Conservation (phyloP, 768 basidiomycete species). For the Termitomyces sp. region DNA sequence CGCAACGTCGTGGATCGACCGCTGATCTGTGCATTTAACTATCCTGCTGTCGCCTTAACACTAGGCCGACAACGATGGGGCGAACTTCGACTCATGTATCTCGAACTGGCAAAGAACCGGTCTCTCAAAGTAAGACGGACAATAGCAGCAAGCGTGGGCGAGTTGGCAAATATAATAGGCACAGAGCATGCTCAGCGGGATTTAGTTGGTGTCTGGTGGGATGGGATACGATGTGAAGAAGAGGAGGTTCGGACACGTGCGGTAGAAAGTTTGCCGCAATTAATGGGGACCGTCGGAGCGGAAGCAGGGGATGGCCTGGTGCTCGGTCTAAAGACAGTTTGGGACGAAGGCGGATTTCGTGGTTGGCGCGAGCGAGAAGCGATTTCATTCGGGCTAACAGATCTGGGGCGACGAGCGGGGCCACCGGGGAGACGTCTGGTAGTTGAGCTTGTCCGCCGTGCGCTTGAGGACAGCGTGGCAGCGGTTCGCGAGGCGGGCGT, state of each 20-base stretch:
- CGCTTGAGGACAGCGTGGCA: constrained; percentile 75
- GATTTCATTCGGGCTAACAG: constrained; percentile 52
- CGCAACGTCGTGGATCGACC: constrained; percentile 67
- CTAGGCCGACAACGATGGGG: constrained; percentile 74
- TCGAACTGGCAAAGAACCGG: constrained; percentile 54
- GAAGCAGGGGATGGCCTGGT: constrained; percentile 43
- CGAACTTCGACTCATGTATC: constrained; percentile 65
- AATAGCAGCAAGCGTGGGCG: constrained; percentile 84
- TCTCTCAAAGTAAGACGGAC: constrained; percentile 67
- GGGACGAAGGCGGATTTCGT: constrained; percentile 53
- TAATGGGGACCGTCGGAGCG: constrained; percentile 49
- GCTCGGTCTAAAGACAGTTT: constrained; percentile 41
- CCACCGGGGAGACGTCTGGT: constrained; percentile 40
- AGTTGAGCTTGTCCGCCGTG: constrained; percentile 50
- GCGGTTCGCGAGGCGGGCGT: constrained; percentile 75
- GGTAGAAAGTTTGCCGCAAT: constrained; percentile 56
- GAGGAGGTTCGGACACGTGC: constrained; percentile 74
- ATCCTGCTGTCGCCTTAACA: constrained; percentile 84
- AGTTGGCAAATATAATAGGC: constrained; percentile 83
- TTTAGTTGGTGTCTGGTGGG: constrained; percentile 69
- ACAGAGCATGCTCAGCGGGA: constrained; percentile 60
- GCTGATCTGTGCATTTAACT: constrained; percentile 83
- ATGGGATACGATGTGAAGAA: constrained; percentile 46
- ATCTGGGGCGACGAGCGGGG: constrained; percentile 38
- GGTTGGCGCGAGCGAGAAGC: constrained; percentile 81